These are phyloP conservation scores for Fusarium sacchari DNA, from an alignment of 2,329 filamentous ascomycete genomes.

Conservation along the genomic window DNA sequence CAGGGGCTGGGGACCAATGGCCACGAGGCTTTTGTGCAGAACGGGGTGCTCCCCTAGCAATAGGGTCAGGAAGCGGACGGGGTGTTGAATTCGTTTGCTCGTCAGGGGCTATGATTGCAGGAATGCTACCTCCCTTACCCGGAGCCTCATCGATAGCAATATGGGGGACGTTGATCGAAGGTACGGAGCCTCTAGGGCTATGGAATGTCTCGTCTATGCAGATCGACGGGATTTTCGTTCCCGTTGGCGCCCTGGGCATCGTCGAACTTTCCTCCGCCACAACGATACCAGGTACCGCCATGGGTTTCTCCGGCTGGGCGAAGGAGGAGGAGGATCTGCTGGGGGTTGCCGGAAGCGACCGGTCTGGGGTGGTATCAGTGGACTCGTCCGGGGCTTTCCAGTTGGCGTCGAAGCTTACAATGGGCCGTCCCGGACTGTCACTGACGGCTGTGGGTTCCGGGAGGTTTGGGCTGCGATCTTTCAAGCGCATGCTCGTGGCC, in stretches of 20 bases:
- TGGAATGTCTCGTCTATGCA: conserved; percentile 47
- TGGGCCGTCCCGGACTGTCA: conserved; percentile 88
- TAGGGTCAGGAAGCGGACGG: conserved; percentile 58
- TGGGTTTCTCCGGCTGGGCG: conserved; percentile 47
- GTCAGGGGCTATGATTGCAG: conserved; percentile 60
- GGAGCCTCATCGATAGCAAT: conserved; percentile 56
- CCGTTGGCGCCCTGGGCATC: conserved; percentile 44
- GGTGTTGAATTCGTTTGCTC: conserved; percentile 44
- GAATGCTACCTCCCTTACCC: conserved; percentile 48
- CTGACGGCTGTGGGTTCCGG: conserved; percentile 92
- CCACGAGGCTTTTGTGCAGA: conserved; percentile 56
- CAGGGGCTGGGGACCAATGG: conserved; percentile 69
- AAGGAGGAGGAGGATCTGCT: conserved; percentile 39
- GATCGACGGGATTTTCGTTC: conserved; percentile 50
- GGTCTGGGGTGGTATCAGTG: conserved; percentile 71
- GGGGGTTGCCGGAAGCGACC: conserved; percentile 45
- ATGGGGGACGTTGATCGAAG: conserved; percentile 58
- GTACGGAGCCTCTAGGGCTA: conserved; percentile 41
- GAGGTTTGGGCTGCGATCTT: conserved; percentile 85
- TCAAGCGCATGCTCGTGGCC: conserved; percentile 88
- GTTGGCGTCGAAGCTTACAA: conserved; percentile 93
- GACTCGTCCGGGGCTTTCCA: conserved; percentile 79
- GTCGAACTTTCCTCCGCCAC: conserved; percentile 59
- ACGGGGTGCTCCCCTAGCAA: conserved; percentile 47
- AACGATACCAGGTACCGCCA: conserved; percentile 64